Base-by-base conservation (phyloP, 352 stramenopile genomes). In the Pythium myriotylum region DNA sequence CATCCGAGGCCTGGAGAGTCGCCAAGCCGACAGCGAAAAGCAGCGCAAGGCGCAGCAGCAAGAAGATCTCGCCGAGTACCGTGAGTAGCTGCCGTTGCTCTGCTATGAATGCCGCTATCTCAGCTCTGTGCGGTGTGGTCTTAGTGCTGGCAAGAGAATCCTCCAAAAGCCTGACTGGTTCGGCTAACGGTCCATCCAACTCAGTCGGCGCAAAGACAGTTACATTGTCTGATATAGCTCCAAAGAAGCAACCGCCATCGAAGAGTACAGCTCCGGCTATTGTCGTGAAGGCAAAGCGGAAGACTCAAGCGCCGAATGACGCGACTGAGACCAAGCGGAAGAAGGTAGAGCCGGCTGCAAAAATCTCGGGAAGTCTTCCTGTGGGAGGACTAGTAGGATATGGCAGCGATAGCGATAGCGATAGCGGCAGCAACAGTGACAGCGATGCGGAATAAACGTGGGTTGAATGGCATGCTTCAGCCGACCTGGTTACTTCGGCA, bases 21-120 rank as follows among this genome's bases (percentile, higher is more conserved):
- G 73, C 40, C 79, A 86, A 59, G 72, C 72, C 1, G 75, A 84
- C 35, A 62, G 74, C 6, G 48, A 86, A 32, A 70, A 76, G 51
- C 71, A 75, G 17, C 72, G 81, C 24, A 79, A 89, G 48, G 68
- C 74, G 14, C 86, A 92, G 57, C 76, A 94, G 48, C 72, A 93
- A 19, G 74, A 90, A 19, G 86, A 95, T 58, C 68, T 89, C 16
- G 82, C 77, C 3, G 65, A 81, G 54, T 95, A 91, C 40, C 43
- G 84, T 93, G 81, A 58, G 80, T 68, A 24, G 4, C 3, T n/a
- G 27, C 20, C 5, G 29, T 10, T 5, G 5, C 29, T 10, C 10
- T 10, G 29, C 29, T 35, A n/a, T 35, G 29, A 35, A 35, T 35
- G 29, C 29, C 29, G 29, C 10, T 5, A 5, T 35, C 29, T 35